phyloP scores from a whole-genome alignment of 140 eudicot genomes.

The Erigeron philadelphicus region DNA sequence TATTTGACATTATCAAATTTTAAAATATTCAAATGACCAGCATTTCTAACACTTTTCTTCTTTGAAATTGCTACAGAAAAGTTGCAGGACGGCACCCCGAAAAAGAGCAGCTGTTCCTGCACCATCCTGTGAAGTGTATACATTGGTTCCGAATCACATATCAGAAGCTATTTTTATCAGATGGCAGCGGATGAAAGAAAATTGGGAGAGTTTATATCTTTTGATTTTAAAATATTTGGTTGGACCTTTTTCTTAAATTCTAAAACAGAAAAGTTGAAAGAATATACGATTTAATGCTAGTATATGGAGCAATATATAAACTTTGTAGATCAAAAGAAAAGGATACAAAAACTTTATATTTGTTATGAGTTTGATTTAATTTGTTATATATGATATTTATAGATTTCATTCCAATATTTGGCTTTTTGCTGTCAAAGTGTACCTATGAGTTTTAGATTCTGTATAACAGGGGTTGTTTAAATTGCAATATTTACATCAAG shows the following conservation, averaged over 20 bases:
- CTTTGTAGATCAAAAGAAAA: constrained; percentile 18
- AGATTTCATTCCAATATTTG: not conserved
- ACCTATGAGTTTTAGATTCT: no score
- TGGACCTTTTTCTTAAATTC: constrained; percentile 7
- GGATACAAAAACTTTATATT: constrained; percentile 16
- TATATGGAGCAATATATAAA: constrained; percentile 17
- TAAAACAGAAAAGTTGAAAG: not conserved
- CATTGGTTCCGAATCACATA: not conserved
- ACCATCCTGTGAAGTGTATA: constrained; percentile 29
- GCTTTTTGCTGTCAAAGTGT: not conserved
- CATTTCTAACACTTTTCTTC: constrained; percentile 7
- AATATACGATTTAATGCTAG: constrained; percentile 8
- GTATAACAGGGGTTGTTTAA: no score
- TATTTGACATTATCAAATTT: constrained; percentile 9
- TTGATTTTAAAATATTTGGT: constrained; percentile 9
- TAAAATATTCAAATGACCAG: constrained; percentile 13
- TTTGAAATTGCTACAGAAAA: constrained; percentile 24
- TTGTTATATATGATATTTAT: constrained; percentile 10
- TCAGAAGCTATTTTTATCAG: constrained; percentile 1
- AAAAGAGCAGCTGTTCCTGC: constrained; percentile 35
- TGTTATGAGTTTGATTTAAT: constrained; percentile 7
- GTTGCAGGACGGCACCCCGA: constrained; percentile 24
- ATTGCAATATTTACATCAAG: no score
- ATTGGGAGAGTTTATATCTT: constrained; percentile 17
- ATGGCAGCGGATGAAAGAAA: constrained; percentile 17